A percentile compares a stretch with the other conserved stretches of the same genome.
Conservation (phyloP, 2,329 filamentous ascomycete species). For the Incumbomyces delicatus region DNA sequence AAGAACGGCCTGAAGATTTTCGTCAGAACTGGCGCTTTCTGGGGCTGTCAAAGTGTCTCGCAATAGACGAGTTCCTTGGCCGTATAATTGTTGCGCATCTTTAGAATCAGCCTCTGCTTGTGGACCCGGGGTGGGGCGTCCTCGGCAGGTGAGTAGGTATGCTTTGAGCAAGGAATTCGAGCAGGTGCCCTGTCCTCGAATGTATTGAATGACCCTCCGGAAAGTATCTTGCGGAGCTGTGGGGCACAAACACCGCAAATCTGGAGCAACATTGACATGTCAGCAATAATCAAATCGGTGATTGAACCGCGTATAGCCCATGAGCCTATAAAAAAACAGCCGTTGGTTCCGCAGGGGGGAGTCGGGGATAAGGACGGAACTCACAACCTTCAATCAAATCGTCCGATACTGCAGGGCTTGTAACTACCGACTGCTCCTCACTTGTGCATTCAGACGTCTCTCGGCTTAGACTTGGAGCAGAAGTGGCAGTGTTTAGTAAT, state of each 20-base stretch:
- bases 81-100: slow-evolving; percentile 13
- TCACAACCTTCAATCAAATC: slow-evolving; percentile 1
- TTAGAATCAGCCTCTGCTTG: slow-evolving; percentile 9
- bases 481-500: not conserved
- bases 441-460: not conserved
- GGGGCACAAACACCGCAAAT: not conserved
- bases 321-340: too few species aligned
- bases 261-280: not conserved
- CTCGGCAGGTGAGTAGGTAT: not conserved
- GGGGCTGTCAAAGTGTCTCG: slow-evolving; percentile 15
- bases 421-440: not conserved
- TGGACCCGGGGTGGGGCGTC: not conserved
- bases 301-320: not conserved
- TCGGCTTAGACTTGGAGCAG: not conserved
- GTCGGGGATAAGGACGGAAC: not conserved
- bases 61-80: slow-evolving; percentile 16
- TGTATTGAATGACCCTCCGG: not conserved
- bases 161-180: not conserved
- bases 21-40: slow-evolving; percentile 14
- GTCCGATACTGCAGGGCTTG: not conserved
- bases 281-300: not conserved
- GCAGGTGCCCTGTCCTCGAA: not conserved
- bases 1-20: slow-evolving; percentile 19
- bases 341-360: not conserved
- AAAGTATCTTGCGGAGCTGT: not conserved